A percentile compares a stretch with the other conserved stretches of the same genome.
Conservation (phyloP, 352 stramenopile genomes). For the Peronospora farinosa region DNA sequence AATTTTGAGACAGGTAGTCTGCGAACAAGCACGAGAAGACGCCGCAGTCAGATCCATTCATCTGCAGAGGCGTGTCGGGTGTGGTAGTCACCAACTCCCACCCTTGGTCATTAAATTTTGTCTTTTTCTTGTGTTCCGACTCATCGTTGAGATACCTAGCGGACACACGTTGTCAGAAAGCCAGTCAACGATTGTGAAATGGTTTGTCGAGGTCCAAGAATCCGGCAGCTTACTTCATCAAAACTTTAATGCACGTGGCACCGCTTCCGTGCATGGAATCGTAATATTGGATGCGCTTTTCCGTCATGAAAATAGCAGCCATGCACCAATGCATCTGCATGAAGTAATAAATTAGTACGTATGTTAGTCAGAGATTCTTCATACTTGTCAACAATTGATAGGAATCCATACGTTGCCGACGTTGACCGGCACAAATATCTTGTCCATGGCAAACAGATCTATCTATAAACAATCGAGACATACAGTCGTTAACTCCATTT, state of each 20-base stretch:
- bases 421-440: slow-evolving; percentile 84
- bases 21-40: slow-evolving; percentile 86
- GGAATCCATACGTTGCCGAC: slow-evolving; percentile 63
- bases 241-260: slow-evolving; percentile 58
- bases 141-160: slow-evolving; percentile 77
- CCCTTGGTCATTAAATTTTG: slow-evolving; percentile 46
- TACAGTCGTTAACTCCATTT: neutral
- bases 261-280: slow-evolving; percentile 79
- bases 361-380: neutral
- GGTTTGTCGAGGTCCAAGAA: neutral
- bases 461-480: slow-evolving; percentile 34
- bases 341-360: slow-evolving; percentile 1
- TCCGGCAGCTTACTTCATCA: slow-evolving; percentile 36
- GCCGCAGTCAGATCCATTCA: slow-evolving; percentile 80
- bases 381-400: neutral
- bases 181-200: neutral
- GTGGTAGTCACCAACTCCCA: slow-evolving; percentile 64
- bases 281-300: slow-evolving; percentile 87
- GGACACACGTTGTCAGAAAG: neutral
- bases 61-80: slow-evolving; percentile 63
- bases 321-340: slow-evolving; percentile 82
- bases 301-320: slow-evolving; percentile 80
- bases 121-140: slow-evolving; percentile 80
- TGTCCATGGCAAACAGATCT: slow-evolving; percentile 88
- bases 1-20: slow-evolving; percentile 64